Evolutionary conservation across 1,284 basidiomycete genomes (phyloP).

Genomic region (Malassezia restricta): DNA sequence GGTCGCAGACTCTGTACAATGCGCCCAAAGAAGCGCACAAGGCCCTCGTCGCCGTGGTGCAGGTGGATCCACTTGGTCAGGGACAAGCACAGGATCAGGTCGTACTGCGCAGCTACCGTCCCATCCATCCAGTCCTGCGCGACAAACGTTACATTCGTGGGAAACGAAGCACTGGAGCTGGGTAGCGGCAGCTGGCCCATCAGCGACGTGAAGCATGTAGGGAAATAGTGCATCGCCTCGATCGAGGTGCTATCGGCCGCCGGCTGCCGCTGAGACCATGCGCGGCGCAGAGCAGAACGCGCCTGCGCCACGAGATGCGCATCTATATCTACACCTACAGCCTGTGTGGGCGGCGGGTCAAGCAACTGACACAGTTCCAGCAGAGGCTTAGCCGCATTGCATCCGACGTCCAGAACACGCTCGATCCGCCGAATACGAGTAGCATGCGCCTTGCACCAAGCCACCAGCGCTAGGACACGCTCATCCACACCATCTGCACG

Average conservation of each 20-base stretch:
- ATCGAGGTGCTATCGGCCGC: not conserved
- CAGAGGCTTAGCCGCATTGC: constrained; percentile 17
- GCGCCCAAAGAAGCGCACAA: constrained; percentile 10
- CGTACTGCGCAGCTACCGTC: not conserved
- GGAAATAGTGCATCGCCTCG: constrained; percentile 8
- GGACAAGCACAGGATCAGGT: constrained; percentile 10
- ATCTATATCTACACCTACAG: constrained; percentile 15
- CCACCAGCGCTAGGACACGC: constrained; percentile 1
- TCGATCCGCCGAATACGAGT: not conserved
- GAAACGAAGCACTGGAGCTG: not conserved
- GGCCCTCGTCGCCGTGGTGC: constrained; percentile 12
- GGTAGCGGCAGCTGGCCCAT: constrained; percentile 1
- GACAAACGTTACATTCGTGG: not conserved
- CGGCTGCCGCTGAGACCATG: constrained; percentile 12
- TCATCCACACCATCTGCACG: constrained; percentile 1
- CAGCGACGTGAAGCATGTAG: not conserved
- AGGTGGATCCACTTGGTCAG: constrained; percentile 21
- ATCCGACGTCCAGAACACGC: constrained; percentile 13
- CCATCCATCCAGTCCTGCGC: constrained; percentile 6
- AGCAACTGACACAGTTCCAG: constrained; percentile 11
- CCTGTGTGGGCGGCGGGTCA: constrained; percentile 1
- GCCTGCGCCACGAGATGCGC: constrained; percentile 2
- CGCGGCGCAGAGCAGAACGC: constrained; percentile 3
- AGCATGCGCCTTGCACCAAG: not conserved
- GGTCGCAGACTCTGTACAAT: constrained; percentile 4